Evolutionary conservation across 352 stramenopile genomes (phyloP), one percentile per base, ranked within the genome.

Genomic region (Phytophthora sansomeana): DNA sequence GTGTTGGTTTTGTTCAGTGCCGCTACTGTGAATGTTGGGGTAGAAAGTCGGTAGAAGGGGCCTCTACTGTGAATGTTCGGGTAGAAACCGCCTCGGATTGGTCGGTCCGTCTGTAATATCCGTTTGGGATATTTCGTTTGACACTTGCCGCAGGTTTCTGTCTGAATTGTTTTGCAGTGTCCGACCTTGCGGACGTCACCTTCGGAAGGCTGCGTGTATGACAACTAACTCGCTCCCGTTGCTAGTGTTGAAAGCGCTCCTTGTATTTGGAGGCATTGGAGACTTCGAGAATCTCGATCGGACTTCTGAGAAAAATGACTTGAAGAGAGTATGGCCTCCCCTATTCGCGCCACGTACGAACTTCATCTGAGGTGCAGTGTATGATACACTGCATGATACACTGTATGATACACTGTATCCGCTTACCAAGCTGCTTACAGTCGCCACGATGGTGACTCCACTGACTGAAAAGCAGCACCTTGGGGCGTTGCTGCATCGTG

Each of bases 1-100:
- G 52, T 63, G 63, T 66, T 66, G 69, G 52, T 73, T 73, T 76
- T 76, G 46, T 72, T 72, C 51, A 58, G 67, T 58, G 42, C 47
- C 30, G 16, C 42, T 61, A 47, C 11, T 43, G 56, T 16, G 17
- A 67, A 57, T 61, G 26, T 61, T 47, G 55, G 33, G 38, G 32
- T 56, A 47, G 30, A 32, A 24, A 44, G 26, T 39, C n/a, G 41
- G 32, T 19, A 46, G 8, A 46, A 29, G 11, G n/a, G n/a, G 21
- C 21, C 21, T 24, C 43, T 63, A 52, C 11, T 49, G 52, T 6
- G 14, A 69, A 61, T 64, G 24, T 64, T 51, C 38, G 38, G 36
- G 35, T 59, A 52, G 19, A 28, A 19, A 41, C n/a, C n/a, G 29
- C 28, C 17, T 35, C 24, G 5, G 54, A 69, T 53, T 69, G 62